phyloP scores from a whole-genome alignment of 768 basidiomycete genomes.

The Hericium erinaceus region DNA sequence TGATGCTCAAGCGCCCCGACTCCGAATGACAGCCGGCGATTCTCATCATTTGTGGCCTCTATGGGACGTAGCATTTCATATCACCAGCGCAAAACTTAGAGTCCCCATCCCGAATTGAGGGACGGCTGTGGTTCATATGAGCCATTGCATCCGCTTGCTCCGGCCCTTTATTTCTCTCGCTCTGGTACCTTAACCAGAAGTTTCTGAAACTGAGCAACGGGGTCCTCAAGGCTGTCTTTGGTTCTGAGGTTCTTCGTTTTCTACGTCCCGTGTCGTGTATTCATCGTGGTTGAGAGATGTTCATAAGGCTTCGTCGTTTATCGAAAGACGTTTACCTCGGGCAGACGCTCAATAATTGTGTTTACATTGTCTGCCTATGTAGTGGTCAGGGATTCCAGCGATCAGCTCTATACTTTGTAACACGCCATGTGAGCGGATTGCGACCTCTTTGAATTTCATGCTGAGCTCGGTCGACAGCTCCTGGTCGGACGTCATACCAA shows the following conservation, averaged over 20 bases:
- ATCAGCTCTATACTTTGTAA: too few relatives aligned
- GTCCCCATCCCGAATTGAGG: too few relatives aligned
- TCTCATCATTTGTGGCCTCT: too few relatives aligned
- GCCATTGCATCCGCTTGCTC: too few relatives aligned
- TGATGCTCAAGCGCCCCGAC: too few relatives aligned
- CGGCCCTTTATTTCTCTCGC: too few relatives aligned
- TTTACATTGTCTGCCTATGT: constrained; percentile 9
- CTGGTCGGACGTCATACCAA: constrained; percentile 5
- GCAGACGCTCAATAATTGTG: constrained; percentile 12
- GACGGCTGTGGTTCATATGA: too few relatives aligned
- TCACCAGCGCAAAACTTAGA: too few relatives aligned
- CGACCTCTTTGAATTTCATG: constrained; percentile 7
- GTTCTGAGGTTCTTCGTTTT: background rate
- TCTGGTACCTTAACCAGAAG: background rate
- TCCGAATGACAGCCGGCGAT: too few relatives aligned
- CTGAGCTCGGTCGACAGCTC: background rate
- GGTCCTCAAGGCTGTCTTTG: background rate
- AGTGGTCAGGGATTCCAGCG: constrained; percentile 6
- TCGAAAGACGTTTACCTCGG: constrained; percentile 10
- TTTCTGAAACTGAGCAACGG: background rate
- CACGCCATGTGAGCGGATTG: background rate
- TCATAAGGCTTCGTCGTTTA: constrained; percentile 11
- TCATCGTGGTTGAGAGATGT: constrained; percentile 11
- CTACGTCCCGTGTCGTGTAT: constrained; percentile 2
- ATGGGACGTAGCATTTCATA: too few relatives aligned